Evolutionary conservation across 2,329 filamentous ascomycete species (phyloP).

Genomic region (Iodosphaeria phyllophila): DNA sequence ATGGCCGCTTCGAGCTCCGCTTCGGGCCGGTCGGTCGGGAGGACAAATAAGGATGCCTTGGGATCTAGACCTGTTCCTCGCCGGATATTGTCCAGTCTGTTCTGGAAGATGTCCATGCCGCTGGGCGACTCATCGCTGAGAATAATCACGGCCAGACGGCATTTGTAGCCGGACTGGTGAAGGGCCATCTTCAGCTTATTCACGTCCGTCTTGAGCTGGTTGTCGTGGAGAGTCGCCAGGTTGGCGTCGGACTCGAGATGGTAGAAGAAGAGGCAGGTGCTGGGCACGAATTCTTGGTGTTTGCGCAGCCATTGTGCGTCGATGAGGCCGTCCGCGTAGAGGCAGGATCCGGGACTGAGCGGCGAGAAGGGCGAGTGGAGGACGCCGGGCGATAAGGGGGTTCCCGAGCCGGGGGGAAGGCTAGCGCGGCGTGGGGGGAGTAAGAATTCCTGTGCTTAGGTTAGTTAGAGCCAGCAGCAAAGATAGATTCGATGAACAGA

Average conservation of each 20-base stretch:
- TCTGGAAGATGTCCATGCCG: slow-evolving; percentile 38
- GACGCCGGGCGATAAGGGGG: slow-evolving; percentile 27
- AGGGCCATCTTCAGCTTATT: slow-evolving; percentile 56
- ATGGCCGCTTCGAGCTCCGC: slow-evolving; percentile 58
- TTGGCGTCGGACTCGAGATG: slow-evolving; percentile 52
- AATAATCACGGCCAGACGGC: slow-evolving; percentile 58
- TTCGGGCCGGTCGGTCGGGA: slow-evolving; percentile 54
- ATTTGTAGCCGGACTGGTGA: slow-evolving; percentile 54
- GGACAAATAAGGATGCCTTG: slow-evolving; percentile 64
- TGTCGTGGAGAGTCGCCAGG: slow-evolving; percentile 65
- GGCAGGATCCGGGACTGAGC: slow-evolving; percentile 59
- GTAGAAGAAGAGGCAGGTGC: slow-evolving; percentile 68
- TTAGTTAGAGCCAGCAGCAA: slow-evolving; percentile 10
- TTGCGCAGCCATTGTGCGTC: slow-evolving; percentile 71
- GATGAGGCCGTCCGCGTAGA: slow-evolving; percentile 83
- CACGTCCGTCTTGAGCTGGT: slow-evolving; percentile 75
- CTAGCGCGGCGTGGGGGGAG: slow-evolving; percentile 38
- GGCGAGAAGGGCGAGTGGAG: slow-evolving; percentile 87
- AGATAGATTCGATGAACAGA: too few relatives aligned
- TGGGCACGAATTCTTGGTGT: slow-evolving; percentile 70
- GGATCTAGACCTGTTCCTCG: slow-evolving; percentile 63
- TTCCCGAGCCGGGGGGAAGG: slow-evolving; percentile 30
- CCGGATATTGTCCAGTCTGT: slow-evolving; percentile 64
- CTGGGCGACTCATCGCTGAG: slow-evolving; percentile 44
- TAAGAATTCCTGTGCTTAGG: slow-evolving; percentile 31